These are phyloP conservation scores for Aspergillus sparsus DNA, from an alignment of 495 filamentous ascomycete species.

Conservation along the genomic window DNA sequence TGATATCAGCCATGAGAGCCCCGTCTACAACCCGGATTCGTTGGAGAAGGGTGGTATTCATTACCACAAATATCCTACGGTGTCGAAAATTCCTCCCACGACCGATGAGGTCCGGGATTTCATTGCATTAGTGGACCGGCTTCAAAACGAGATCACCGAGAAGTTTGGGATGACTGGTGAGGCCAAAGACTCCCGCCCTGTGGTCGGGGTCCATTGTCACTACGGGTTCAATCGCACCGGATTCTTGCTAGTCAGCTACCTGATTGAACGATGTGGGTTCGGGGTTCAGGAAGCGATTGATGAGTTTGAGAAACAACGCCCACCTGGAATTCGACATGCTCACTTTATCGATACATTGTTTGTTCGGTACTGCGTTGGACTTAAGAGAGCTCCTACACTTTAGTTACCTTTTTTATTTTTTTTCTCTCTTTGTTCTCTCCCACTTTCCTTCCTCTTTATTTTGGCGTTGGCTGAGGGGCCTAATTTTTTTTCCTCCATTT, in stretches of 20 bases:
- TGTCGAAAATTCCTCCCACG: constrained; percentile 87
- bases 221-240: constrained; percentile 94
- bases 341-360: constrained; percentile 88
- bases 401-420: constrained; percentile 21
- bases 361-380: constrained; percentile 68
- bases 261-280: constrained; percentile 78
- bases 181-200: constrained; percentile 47
- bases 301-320: constrained; percentile 69
- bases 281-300: constrained; percentile 76
- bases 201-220: constrained; percentile 88
- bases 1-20: constrained; percentile 84
- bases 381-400: constrained; percentile 55
- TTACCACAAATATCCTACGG: constrained; percentile 87
- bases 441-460: constrained; percentile 1
- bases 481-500: background rate
- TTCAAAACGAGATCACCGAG: constrained; percentile 51
- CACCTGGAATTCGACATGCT: constrained; percentile 83
- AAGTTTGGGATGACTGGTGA: constrained; percentile 44
- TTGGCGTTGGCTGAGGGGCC: constrained; percentile 11
- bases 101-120: constrained; percentile 75
- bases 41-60: constrained; percentile 70
- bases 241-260: constrained; percentile 86
- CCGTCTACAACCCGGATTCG: constrained; percentile 78
- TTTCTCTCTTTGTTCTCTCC: constrained; percentile 15
- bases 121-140: constrained; percentile 72